phyloP scores from a whole-genome alignment of 257 asterid species.

The Nicotiana benthamiana region DNA sequence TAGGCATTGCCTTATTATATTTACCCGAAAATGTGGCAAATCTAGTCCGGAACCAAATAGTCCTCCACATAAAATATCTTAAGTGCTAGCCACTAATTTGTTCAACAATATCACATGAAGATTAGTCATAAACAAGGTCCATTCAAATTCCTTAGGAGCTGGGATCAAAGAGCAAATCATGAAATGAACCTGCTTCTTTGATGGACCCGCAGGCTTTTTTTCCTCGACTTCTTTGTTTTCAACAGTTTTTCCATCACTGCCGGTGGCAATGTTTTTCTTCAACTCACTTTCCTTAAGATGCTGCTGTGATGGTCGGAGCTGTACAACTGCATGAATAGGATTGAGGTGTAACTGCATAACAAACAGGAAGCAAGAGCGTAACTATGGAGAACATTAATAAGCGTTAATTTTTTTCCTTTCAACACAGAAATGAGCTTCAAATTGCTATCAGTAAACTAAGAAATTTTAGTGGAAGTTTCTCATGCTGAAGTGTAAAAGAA shows the following conservation, averaged over 20 bases:
- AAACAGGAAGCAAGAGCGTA: constrained; percentile 11
- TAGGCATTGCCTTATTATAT: not conserved
- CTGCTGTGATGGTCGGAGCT: constrained; percentile 73
- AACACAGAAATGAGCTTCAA: not conserved
- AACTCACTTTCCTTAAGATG: constrained; percentile 36
- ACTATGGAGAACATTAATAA: not conserved
- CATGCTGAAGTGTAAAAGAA: not conserved
- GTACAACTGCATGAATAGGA: constrained; percentile 73
- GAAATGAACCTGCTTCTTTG: constrained; percentile 46
- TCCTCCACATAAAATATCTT: not conserved
- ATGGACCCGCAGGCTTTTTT: constrained; percentile 30
- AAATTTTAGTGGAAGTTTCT: not conserved
- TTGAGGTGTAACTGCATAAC: constrained; percentile 75
- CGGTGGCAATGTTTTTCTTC: constrained; percentile 22
- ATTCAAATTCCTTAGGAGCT: not conserved
- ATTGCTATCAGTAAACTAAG: not conserved
- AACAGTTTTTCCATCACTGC: constrained; percentile 27
- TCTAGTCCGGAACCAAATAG: not conserved
- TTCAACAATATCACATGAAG: not conserved
- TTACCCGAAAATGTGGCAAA: not conserved
- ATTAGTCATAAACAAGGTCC: not conserved
- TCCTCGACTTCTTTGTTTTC: constrained; percentile 37
- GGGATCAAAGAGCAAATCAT: not conserved
- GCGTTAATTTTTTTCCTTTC: not conserved
- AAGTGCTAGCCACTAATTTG: not conserved